Evolutionary conservation across 305 asterid species (phyloP).

Genomic region (Fraxinus floribunda): DNA sequence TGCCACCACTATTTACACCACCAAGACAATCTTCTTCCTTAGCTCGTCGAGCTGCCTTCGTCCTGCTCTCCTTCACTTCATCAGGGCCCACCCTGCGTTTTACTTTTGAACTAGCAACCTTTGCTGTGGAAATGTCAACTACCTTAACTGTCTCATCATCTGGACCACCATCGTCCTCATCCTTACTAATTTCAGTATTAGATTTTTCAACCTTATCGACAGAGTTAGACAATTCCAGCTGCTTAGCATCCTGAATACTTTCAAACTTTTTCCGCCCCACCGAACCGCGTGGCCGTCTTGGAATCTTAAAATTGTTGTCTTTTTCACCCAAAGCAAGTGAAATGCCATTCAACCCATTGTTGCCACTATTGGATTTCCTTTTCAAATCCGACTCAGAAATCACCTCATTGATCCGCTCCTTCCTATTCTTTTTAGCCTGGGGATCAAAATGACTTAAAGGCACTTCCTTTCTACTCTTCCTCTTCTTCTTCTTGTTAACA

Average conservation of each 20-base stretch:
- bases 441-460: slow-evolving; percentile 49
- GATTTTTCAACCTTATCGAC: slow-evolving; percentile 31
- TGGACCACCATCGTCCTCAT: slow-evolving; percentile 44
- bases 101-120: slow-evolving; percentile 33
- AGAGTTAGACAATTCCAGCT: slow-evolving; percentile 40
- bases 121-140: slow-evolving; percentile 33
- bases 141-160: slow-evolving; percentile 30
- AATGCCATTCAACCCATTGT: slow-evolving; percentile 47
- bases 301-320: slow-evolving; percentile 61
- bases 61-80: slow-evolving; percentile 35
- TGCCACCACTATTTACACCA: slow-evolving; percentile 39
- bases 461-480: slow-evolving; percentile 56
- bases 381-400: slow-evolving; percentile 35
- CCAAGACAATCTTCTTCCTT: slow-evolving; percentile 34
- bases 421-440: slow-evolving; percentile 62
- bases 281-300: slow-evolving; percentile 86
- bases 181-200: slow-evolving; percentile 38
- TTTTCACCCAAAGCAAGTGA: slow-evolving; percentile 54
- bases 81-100: slow-evolving; percentile 44
- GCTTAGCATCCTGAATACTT: slow-evolving; percentile 37
- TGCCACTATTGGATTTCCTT: slow-evolving; percentile 32
- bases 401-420: slow-evolving; percentile 42
- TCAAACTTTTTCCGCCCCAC: slow-evolving; percentile 56
- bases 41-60: slow-evolving; percentile 34
- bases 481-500: slow-evolving; percentile 45